Evolutionary conservation across 495 filamentous ascomycete species (phyloP).

Genomic region (Chaetomium fimeti): DNA sequence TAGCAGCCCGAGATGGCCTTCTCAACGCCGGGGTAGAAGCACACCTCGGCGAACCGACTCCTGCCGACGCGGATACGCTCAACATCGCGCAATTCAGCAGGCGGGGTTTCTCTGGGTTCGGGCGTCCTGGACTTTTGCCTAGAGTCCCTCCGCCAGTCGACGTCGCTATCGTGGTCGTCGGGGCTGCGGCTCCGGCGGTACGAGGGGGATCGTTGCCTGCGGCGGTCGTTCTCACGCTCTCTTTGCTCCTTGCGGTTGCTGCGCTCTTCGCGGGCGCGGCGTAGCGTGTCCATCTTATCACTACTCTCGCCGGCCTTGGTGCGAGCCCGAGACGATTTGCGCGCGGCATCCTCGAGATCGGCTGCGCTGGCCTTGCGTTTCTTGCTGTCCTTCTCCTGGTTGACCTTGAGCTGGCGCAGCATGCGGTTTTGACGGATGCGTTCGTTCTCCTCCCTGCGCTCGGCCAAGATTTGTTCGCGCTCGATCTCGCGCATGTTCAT

Average conservation of each 20-base stretch:
- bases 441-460: slow-evolving; percentile 78
- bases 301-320: slow-evolving; percentile 78
- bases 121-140: slow-evolving; percentile 47
- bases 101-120: slow-evolving; percentile 49
- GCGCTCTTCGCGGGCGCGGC: slow-evolving; percentile 80
- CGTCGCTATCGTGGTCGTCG: slow-evolving; percentile 76
- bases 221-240: slow-evolving; percentile 63
- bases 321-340: slow-evolving; percentile 81
- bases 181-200: slow-evolving; percentile 54
- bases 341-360: slow-evolving; percentile 66
- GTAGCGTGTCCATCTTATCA: slow-evolving; percentile 75
- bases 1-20: slow-evolving; percentile 75
- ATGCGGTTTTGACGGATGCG: slow-evolving; percentile 77
- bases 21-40: slow-evolving; percentile 87
- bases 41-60: slow-evolving; percentile 75
- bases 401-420: slow-evolving; percentile 75
- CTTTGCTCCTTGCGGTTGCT: slow-evolving; percentile 71
- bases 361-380: slow-evolving; percentile 78
- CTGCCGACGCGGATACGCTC: slow-evolving; percentile 80
- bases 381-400: slow-evolving; percentile 62
- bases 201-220: slow-evolving; percentile 48
- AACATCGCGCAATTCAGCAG: slow-evolving; percentile 72
- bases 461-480: slow-evolving; percentile 84
- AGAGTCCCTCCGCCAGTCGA: slow-evolving; percentile 59
- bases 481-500: slow-evolving; percentile 85